Percentiles rank a stretch among this genome's conserved stretches.
Evolutionary conservation across 768 basidiomycete species (phyloP).

Genomic region (Termitomyces sp.): DNA sequence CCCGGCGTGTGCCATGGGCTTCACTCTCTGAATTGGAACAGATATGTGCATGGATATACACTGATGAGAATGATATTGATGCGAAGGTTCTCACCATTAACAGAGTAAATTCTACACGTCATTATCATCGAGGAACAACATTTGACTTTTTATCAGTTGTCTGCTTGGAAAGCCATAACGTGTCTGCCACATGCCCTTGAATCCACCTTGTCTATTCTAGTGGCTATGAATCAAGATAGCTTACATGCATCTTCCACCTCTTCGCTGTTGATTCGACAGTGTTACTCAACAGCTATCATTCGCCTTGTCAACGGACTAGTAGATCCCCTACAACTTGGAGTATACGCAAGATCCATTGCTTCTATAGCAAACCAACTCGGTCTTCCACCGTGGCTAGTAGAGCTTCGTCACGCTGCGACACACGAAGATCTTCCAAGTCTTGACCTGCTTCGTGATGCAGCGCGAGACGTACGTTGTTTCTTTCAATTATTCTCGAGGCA

Average conservation of each 20-base stretch:
- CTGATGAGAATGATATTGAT: constrained; percentile 54
- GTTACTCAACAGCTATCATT: constrained; percentile 76
- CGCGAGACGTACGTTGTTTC: constrained; percentile 49
- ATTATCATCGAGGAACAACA: constrained; percentile 1
- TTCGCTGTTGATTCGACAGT: constrained; percentile 58
- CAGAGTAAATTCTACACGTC: constrained; percentile 40
- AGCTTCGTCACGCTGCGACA: constrained; percentile 90
- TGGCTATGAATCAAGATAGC: constrained; percentile 52
- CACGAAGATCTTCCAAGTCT: constrained; percentile 92
- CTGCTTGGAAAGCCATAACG: constrained; percentile 74
- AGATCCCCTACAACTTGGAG: constrained; percentile 86
- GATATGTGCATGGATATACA: constrained; percentile 70
- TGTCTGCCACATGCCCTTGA: constrained; percentile 80
- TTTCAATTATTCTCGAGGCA: background rate
- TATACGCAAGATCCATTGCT: constrained; percentile 86
- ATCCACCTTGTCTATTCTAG: constrained; percentile 58
- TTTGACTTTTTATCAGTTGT: constrained; percentile 40
- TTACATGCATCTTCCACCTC: constrained; percentile 19
- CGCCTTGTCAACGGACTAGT: constrained; percentile 93
- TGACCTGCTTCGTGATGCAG: constrained; percentile 70
- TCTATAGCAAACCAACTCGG: constrained; percentile 83
- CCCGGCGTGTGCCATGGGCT: constrained; percentile 79
- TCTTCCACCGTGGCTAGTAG: constrained; percentile 85
- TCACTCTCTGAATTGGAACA: constrained; percentile 65
- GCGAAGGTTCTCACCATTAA: constrained; percentile 55